Base-by-base conservation (phyloP, 1,139 yeast genomes). In the Nakaseomyces bracarensis region DNA sequence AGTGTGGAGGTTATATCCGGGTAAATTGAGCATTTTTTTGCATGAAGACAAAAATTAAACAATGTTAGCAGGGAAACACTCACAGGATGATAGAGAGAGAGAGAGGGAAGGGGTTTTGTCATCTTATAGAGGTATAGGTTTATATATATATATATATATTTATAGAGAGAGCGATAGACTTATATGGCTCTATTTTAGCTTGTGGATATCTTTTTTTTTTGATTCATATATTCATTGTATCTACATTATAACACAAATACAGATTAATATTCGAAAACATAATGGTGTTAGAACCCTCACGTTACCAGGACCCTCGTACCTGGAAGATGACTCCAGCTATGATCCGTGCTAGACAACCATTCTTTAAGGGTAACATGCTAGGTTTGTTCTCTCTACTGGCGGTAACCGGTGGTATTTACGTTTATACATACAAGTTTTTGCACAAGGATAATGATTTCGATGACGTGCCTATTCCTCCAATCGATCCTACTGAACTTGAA, bases 251-350 rank as follows among this genome's bases (percentile, higher is more conserved):
- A 15, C 19, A 27, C 23, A 36, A 28, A 23, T 19, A 43, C 41
- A 14, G 22, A 31, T 30, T 20, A 39, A 11, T 23, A 14, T 29
- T 34, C 43, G 8, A 38, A 38, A n/a, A 13, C 48, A 41, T 21
- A 33, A 51, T 51, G 57, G 55, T 49, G 44, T 49, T 57, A 22
- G 56, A 58, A 41, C 66, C 63, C 15, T 69, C 74, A 30, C 67
- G 61, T 30, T 86, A 85, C 64, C 82, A 83, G 59, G 85, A 83
- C 64, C 82, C 79, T 41, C 70, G 71, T 56, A 84, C 94, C 18
- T 82, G 79, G 66, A 83, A 83, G 60, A 87, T 87, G 87, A 84
- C 96, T 2, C 96, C 96, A 15, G 95, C 96, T 8, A 79, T 89
- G 70, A 70, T 85, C 54, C 71, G 97, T 53, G 96, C 95, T 38